Conservation (phyloP, 1,284 basidiomycete species). For the Rhodotorula glutinis region DNA sequence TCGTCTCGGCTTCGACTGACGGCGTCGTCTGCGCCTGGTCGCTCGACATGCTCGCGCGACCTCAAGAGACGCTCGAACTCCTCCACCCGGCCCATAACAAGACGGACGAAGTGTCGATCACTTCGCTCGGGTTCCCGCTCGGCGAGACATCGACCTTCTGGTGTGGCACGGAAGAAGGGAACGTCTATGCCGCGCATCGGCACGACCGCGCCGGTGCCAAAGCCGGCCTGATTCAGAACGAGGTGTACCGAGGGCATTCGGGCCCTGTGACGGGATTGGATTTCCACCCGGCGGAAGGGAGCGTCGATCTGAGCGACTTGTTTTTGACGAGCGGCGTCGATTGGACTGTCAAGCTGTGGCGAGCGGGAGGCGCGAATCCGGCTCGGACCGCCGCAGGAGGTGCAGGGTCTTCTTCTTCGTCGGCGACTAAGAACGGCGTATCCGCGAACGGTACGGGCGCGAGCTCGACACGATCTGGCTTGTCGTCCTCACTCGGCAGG, state of each 20-base stretch:
- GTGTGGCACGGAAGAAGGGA: constrained; percentile 96
- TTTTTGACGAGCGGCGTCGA: constrained; percentile 88
- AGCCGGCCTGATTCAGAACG: constrained; percentile 85
- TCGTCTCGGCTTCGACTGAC: constrained; percentile 93
- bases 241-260: constrained; percentile 86
- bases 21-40: constrained; percentile 96
- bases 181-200: constrained; percentile 89
- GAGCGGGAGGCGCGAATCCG: constrained; percentile 23
- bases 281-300: constrained; percentile 83
- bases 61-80: constrained; percentile 89
- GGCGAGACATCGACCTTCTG: constrained; percentile 94
- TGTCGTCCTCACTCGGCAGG: constrained; percentile 2
- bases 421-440: too few species aligned
- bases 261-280: constrained; percentile 90
- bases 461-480: constrained; percentile 52
- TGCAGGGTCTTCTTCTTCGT: constrained; percentile 1
- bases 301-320: constrained; percentile 90
- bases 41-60: constrained; percentile 96
- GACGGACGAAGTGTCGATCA: constrained; percentile 92
- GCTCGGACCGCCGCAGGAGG: not conserved
- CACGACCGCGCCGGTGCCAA: constrained; percentile 95
- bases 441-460: not conserved
- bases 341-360: constrained; percentile 95
- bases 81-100: constrained; percentile 81
- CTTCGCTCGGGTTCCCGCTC: constrained; percentile 84